Percentiles rank a stretch among this genome's conserved stretches.
These are phyloP conservation scores for Parasitella parasitica DNA, from an alignment of 371 early-diverging fungal species.

Conservation along the genomic window DNA sequence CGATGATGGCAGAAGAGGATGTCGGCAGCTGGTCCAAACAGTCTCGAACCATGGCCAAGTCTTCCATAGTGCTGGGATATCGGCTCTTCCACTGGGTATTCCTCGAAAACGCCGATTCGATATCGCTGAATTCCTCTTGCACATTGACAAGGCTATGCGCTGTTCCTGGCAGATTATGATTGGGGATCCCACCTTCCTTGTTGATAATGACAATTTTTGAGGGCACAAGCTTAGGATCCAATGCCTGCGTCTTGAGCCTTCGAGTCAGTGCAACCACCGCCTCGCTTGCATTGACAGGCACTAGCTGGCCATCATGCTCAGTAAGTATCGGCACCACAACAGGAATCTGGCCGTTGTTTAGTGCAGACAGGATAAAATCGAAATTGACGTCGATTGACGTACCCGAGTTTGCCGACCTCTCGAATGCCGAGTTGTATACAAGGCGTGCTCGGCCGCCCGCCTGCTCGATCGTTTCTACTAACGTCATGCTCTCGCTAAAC, in stretches of 20 bases:
- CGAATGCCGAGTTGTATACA: constrained; percentile 40
- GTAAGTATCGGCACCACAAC: constrained; percentile 43
- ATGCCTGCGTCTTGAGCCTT: constrained; percentile 9
- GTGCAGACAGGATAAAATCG: constrained; percentile 41
- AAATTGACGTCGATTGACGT: constrained; percentile 23
- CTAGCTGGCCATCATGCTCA: constrained; percentile 21
- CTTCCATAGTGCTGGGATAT: constrained; percentile 12
- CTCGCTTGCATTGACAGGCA: constrained; percentile 29
- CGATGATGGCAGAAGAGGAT: constrained; percentile 48
- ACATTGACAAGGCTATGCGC: constrained; percentile 53
- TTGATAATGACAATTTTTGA: constrained; percentile 50
- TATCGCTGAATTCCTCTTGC: constrained; percentile 43
- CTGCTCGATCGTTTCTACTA: constrained; percentile 74
- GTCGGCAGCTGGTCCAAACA: constrained; percentile 38
- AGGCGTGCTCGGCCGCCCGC: constrained; percentile 78
- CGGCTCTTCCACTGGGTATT: constrained; percentile 25
- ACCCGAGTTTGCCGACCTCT: constrained; percentile 7
- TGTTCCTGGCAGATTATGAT: constrained; percentile 46
- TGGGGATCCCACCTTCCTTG: constrained; percentile 50
- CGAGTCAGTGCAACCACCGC: constrained; percentile 33
- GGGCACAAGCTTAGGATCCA: constrained; percentile 25
- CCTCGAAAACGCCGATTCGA: constrained; percentile 26
- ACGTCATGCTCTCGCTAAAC: constrained; percentile 56
- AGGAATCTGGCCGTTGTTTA: constrained; percentile 45
- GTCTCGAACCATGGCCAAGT: constrained; percentile 34